These are phyloP conservation scores for Ceratocystis diversiconidia DNA, from an alignment of 2,329 filamentous ascomycete species.

Conservation along the genomic window DNA sequence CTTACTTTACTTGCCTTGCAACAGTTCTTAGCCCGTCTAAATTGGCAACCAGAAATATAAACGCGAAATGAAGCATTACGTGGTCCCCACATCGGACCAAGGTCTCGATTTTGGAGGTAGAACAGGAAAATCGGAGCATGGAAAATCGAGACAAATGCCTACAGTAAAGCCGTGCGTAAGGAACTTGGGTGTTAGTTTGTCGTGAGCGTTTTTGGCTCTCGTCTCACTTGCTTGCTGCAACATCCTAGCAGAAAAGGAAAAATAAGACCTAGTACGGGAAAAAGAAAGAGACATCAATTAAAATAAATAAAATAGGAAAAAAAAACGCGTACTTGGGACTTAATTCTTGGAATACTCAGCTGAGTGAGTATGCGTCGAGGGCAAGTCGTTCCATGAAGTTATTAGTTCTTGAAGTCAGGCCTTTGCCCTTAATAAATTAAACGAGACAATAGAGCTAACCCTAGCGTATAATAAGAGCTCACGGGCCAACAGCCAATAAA, in stretches of 20 bases:
- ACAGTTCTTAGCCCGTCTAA: neutral
- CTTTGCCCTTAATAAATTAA: neutral
- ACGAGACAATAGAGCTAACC: neutral
- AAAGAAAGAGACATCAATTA: neutral
- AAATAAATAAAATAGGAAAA: neutral
- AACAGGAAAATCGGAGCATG: neutral
- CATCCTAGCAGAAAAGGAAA: too few relatives aligned
- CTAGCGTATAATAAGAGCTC: too few relatives aligned
- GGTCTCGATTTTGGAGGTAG: too few relatives aligned
- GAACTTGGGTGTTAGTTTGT: neutral
- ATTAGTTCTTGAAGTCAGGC: too few relatives aligned
- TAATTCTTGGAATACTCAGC: neutral
- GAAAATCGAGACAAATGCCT: neutral
- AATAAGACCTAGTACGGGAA: too few relatives aligned
- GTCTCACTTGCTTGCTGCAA: neutral
- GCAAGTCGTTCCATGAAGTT: too few relatives aligned
- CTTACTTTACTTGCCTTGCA: neutral
- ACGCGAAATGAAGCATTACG: neutral
- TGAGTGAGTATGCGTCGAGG: neutral
- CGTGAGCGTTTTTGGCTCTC: neutral
- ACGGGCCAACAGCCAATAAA: neutral
- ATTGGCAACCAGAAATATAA: too few relatives aligned
- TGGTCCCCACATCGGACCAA: too few relatives aligned
- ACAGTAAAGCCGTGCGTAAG: neutral
- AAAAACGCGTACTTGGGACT: neutral